phyloP scores from a whole-genome alignment of 306 rosid species.

The Malus domestica region DNA sequence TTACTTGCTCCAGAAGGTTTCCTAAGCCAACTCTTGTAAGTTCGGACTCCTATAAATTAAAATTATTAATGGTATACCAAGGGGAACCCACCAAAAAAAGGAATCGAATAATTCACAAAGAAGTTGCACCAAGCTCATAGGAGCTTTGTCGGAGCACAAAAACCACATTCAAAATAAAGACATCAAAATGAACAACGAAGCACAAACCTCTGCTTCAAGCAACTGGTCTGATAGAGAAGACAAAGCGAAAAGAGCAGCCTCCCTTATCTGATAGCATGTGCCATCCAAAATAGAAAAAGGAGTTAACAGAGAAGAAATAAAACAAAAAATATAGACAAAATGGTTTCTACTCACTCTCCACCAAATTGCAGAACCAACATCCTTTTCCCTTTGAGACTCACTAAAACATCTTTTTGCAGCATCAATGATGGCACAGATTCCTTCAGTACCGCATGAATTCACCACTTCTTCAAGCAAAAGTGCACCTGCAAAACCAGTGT shows the following conservation, averaged over 20 bases:
- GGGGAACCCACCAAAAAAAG: background rate
- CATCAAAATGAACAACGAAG: constrained; percentile 3
- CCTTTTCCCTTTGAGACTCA: constrained; percentile 66
- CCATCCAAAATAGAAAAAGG: background rate
- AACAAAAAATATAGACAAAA: background rate
- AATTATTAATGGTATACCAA: constrained; percentile 9
- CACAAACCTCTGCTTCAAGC: constrained; percentile 62
- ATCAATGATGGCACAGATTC: constrained; percentile 56
- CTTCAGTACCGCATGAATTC: constrained; percentile 51
- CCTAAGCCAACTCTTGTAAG: constrained; percentile 32
- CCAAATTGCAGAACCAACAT: constrained; percentile 63
- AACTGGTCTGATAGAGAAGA: constrained; percentile 74
- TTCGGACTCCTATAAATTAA: constrained; percentile 47
- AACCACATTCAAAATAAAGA: background rate
- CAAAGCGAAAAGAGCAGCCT: constrained; percentile 76
- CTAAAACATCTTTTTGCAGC: constrained; percentile 52
- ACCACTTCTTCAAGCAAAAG: constrained; percentile 80
- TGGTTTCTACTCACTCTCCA: constrained; percentile 65
- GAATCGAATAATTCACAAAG: background rate
- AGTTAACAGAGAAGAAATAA: background rate
- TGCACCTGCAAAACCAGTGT: constrained; percentile 38
- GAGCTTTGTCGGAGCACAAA: constrained; percentile 3
- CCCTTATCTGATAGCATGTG: constrained; percentile 65
- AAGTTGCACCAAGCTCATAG: constrained; percentile 1
- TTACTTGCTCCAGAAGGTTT: constrained; percentile 50